Evolutionary conservation across 768 basidiomycete species (phyloP).

Genomic region (Rhodotorula paludigena): DNA sequence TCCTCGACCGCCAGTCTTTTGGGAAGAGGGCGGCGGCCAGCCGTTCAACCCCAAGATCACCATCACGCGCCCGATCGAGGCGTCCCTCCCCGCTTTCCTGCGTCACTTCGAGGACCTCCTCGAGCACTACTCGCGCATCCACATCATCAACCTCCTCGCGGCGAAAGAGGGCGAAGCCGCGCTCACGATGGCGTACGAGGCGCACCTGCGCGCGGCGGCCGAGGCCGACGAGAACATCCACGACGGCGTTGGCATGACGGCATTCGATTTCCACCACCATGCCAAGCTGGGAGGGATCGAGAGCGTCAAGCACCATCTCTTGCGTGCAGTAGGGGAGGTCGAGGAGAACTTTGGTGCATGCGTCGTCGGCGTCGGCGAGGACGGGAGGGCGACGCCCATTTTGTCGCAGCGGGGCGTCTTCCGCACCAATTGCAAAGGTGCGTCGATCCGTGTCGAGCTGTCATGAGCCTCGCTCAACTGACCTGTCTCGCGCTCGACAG

Average conservation of each 20-base stretch:
- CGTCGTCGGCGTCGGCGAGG: conserved; percentile 24
- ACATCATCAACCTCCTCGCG: conserved; percentile 87
- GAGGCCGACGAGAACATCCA: conserved; percentile 28
- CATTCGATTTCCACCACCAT: conserved; percentile 88
- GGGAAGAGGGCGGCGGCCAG: conserved; percentile 95
- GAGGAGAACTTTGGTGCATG: conserved; percentile 38
- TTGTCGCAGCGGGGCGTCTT: conserved; percentile 89
- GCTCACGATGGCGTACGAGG: conserved; percentile 73
- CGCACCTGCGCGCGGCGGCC: conserved; percentile 56
- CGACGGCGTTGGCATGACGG: conserved; percentile 54
- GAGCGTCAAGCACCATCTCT: conserved; percentile 66
- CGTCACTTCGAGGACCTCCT: conserved; percentile 82
- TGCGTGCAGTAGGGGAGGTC: conserved; percentile 38
- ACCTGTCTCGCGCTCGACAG: background rate
- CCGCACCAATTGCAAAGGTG: conserved; percentile 75
- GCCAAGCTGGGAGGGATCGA: conserved; percentile 82
- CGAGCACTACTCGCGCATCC: conserved; percentile 75
- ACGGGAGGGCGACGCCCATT: conserved; percentile 51
- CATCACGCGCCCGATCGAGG: conserved; percentile 81
- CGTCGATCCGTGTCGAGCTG: background rate
- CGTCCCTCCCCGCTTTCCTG: conserved; percentile 95
- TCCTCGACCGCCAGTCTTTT: conserved; percentile 69
- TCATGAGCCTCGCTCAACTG: background rate
- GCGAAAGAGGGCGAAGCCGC: conserved; percentile 85
- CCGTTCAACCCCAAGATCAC: conserved; percentile 85